Percentiles rank a stretch among this genome's conserved stretches.
phyloP scores from a whole-genome alignment of 1,139 yeast genomes.

The Yamadazyma dendronema region DNA sequence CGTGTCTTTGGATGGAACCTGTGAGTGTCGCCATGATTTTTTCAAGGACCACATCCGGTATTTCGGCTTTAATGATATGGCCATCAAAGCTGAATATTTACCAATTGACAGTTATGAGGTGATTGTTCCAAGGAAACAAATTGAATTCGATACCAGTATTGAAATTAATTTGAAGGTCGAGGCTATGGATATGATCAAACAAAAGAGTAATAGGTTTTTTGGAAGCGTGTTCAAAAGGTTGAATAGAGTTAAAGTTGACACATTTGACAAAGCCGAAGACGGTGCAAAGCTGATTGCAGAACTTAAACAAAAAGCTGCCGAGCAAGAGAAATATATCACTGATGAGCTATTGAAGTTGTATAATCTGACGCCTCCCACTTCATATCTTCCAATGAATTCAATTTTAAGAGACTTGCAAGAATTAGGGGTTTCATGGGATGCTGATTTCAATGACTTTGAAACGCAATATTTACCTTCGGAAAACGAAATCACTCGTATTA shows the following conservation, averaged over 20 bases:
- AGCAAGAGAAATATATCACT: slow-evolving; percentile 50
- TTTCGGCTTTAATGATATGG: slow-evolving; percentile 79
- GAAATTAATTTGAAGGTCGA: slow-evolving; percentile 71
- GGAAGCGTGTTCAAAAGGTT: slow-evolving; percentile 71
- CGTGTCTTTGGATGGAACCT: slow-evolving; percentile 25
- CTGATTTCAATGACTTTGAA: slow-evolving; percentile 81
- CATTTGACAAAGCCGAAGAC: slow-evolving; percentile 69
- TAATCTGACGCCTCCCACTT: slow-evolving; percentile 56
- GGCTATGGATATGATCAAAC: slow-evolving; percentile 52
- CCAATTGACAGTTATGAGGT: slow-evolving; percentile 74
- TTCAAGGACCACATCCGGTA: slow-evolving; percentile 79
- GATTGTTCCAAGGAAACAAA: slow-evolving; percentile 69
- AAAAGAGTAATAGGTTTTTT: slow-evolving; percentile 62
- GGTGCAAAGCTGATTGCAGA: slow-evolving; percentile 62
- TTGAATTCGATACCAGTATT: slow-evolving; percentile 71
- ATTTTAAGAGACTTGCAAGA: slow-evolving; percentile 74
- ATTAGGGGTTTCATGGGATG: slow-evolving; percentile 84
- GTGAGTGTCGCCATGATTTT: slow-evolving; percentile 70
- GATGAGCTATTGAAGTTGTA: slow-evolving; percentile 53
- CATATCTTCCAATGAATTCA: slow-evolving; percentile 67
- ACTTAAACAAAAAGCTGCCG: slow-evolving; percentile 51
- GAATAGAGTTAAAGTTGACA: slow-evolving; percentile 77
- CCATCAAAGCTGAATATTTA: slow-evolving; percentile 76
- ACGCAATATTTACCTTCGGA: slow-evolving; percentile 81
- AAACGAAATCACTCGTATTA: slow-evolving; percentile 86